Conservation (phyloP, 305 asterid genomes). For the Lippia alba region DNA sequence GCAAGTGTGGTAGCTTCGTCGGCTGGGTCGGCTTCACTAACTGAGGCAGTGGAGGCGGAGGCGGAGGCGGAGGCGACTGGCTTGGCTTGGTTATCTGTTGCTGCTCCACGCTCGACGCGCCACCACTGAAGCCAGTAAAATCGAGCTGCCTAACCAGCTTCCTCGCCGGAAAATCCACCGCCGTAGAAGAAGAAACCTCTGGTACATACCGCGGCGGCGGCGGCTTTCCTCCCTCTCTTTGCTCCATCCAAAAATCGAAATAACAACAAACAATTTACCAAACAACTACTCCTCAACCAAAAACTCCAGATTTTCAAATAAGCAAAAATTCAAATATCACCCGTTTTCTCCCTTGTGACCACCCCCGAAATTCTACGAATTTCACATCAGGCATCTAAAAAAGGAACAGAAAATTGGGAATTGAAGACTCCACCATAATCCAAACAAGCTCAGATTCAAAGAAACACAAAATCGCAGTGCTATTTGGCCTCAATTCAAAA, state of each 20-base stretch:
- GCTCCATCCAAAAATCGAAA: conserved; percentile 62
- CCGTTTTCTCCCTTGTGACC: conserved; percentile 13
- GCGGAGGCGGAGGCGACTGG: conserved; percentile 35
- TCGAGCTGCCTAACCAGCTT: conserved; percentile 89
- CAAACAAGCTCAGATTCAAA: conserved; percentile 45
- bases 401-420: conserved; percentile 11
- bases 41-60: conserved; percentile 33
- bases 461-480: conserved; percentile 30
- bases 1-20: conserved; percentile 31
- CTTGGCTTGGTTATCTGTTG: conserved; percentile 41
- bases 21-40: conserved; percentile 37
- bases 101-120: conserved; percentile 46
- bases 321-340: conserved; percentile 34
- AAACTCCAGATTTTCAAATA: conserved; percentile 20
- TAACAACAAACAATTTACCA: conserved; percentile 14
- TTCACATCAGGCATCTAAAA: conserved; percentile 24
- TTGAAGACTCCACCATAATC: conserved; percentile 25
- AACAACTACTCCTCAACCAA: conserved; percentile 28
- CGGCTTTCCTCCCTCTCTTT: conserved; percentile 53
- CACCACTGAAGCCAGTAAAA: conserved; percentile 53
- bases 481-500: conserved; percentile 33
- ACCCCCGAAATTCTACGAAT: conserved; percentile 20
- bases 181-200: conserved; percentile 42
- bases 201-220: conserved; percentile 31
- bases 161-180: conserved; percentile 60